Evolutionary conservation across 495 filamentous ascomycete species (phyloP).

Genomic region (Penicillium longicatenatum): DNA sequence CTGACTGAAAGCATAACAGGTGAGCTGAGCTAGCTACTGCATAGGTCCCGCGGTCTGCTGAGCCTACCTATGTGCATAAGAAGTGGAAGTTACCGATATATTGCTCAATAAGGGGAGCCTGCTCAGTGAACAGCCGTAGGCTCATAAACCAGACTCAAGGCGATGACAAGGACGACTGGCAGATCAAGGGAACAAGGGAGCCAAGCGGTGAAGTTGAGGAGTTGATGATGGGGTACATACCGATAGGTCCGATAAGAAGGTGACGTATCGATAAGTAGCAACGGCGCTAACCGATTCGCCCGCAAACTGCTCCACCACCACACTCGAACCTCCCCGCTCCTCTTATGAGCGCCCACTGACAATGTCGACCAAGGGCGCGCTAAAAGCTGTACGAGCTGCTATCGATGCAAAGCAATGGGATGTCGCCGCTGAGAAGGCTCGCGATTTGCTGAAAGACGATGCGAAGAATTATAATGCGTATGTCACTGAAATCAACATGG

Average conservation of each 20-base stretch:
- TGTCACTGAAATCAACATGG: slow-evolving; percentile 17
- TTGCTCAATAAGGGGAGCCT: background rate
- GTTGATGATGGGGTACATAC: background rate
- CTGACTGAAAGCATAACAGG: background rate
- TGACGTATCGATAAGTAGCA: slow-evolving; percentile 30
- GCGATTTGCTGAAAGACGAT: slow-evolving; percentile 68
- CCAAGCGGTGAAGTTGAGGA: slow-evolving; percentile 10
- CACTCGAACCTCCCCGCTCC: slow-evolving; percentile 20
- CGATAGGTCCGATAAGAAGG: slow-evolving; percentile 18
- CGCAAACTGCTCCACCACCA: background rate
- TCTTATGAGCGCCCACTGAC: slow-evolving; percentile 10
- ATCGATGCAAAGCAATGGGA: slow-evolving; percentile 80
- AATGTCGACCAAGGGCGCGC: slow-evolving; percentile 70
- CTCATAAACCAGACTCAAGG: background rate
- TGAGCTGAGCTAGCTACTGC: background rate
- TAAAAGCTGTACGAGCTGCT: slow-evolving; percentile 81
- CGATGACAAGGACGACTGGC: background rate
- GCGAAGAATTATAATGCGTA: slow-evolving; percentile 82
- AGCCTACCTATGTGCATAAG: background rate
- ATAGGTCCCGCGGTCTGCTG: background rate
- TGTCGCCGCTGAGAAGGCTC: slow-evolving; percentile 66
- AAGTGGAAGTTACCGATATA: background rate
- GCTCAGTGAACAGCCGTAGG: background rate
- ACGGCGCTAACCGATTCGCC: background rate
- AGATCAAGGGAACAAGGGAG: background rate